Evolutionary conservation across 108 stramenopile species (phyloP).

Genomic region (Aurantiochytrium sp.): DNA sequence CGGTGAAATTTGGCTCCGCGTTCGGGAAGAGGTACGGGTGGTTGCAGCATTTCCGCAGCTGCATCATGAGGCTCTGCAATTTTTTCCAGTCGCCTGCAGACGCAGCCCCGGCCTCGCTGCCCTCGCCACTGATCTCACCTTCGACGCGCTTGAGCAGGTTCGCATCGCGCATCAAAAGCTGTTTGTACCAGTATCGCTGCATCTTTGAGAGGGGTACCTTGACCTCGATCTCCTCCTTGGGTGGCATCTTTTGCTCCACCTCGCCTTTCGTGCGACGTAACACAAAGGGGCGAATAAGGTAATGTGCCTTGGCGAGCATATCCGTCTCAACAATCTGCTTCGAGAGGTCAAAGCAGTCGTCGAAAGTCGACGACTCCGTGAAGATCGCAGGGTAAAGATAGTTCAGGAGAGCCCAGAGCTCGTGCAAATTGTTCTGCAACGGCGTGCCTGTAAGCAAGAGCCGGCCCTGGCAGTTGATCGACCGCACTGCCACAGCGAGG

Average conservation of each 20-base stretch:
- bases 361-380: slow-evolving; percentile 64
- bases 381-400: slow-evolving; percentile 94
- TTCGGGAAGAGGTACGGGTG: slow-evolving; percentile 98
- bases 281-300: slow-evolving; percentile 84
- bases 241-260: slow-evolving; percentile 86
- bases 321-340: slow-evolving; percentile 61
- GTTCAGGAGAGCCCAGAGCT: slow-evolving; percentile 89
- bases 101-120: not conserved
- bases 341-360: slow-evolving; percentile 71
- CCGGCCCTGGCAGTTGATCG: slow-evolving; percentile 64
- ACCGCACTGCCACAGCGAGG: slow-evolving; percentile 70
- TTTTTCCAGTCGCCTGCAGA: not conserved
- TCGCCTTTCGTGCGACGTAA: slow-evolving; percentile 79
- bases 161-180: slow-evolving; percentile 53
- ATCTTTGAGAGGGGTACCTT: slow-evolving; percentile 67
- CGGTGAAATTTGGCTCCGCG: slow-evolving; percentile 75
- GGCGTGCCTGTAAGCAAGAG: slow-evolving; percentile 78
- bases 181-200: slow-evolving; percentile 74
- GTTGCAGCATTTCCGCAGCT: slow-evolving; percentile 95
- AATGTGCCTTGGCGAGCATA: slow-evolving; percentile 75
- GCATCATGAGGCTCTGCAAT: slow-evolving; percentile 79
- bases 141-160: slow-evolving; percentile 22
- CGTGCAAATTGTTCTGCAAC: slow-evolving; percentile 91
- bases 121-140: not conserved
- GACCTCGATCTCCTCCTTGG: slow-evolving; percentile 88